phyloP scores from a whole-genome alignment of 1,284 basidiomycete genomes.

The Neolentinus lepideus region DNA sequence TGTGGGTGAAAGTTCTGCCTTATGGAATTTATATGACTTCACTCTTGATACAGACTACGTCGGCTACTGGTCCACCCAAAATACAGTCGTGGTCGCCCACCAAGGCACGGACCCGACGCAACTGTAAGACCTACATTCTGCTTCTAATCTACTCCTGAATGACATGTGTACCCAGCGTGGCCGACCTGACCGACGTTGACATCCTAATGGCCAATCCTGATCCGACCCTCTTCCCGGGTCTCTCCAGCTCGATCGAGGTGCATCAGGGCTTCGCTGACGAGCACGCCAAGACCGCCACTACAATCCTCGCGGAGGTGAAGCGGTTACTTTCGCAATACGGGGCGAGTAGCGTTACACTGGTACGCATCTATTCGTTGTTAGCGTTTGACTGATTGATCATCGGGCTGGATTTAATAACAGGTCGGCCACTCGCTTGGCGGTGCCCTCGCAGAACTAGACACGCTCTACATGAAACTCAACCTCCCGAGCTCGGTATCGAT shows the following conservation, averaged over 20 bases:
- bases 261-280: conserved; percentile 43
- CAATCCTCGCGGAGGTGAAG: conserved; percentile 31
- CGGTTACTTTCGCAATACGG: conserved; percentile 24
- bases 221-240: conserved; percentile 39
- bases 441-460: conserved; percentile 31
- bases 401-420: not conserved
- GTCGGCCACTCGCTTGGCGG: conserved; percentile 33
- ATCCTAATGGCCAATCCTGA: conserved; percentile 26
- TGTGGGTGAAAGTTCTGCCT: conserved; percentile 29
- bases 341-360: conserved; percentile 29
- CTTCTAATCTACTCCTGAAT: not conserved
- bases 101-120: conserved; percentile 38
- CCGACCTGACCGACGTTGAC: conserved; percentile 41
- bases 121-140: conserved; percentile 23
- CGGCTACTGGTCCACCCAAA: conserved; percentile 29
- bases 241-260: conserved; percentile 28
- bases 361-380: not conserved
- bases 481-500: conserved; percentile 25
- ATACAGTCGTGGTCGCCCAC: conserved; percentile 34
- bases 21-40: conserved; percentile 3
- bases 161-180: conserved; percentile 19
- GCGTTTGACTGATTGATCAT: not conserved
- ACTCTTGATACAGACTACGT: conserved; percentile 23
- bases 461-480: conserved; percentile 27
- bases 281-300: conserved; percentile 32